Conservation (phyloP, 768 basidiomycete species). For the Crucibulum laeve region DNA sequence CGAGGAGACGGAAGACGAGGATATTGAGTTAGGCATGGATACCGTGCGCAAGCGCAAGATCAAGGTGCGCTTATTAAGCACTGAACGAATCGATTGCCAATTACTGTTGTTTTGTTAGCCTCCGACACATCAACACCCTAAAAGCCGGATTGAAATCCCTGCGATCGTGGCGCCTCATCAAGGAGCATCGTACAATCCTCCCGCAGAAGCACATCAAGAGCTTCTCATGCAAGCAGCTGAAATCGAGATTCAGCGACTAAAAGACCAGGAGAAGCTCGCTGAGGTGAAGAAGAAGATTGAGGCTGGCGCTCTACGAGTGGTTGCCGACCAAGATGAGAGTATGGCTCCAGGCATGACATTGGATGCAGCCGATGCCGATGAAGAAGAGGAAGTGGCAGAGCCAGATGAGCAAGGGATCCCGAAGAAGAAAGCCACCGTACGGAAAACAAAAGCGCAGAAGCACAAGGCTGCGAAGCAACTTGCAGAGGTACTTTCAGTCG, state of each 20-base stretch:
- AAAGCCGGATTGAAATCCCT: slow-evolving; percentile 53
- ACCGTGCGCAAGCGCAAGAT: slow-evolving; percentile 34
- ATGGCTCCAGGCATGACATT: slow-evolving; percentile 65
- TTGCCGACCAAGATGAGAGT: slow-evolving; percentile 25
- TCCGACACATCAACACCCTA: slow-evolving; percentile 41
- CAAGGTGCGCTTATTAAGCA: slow-evolving; percentile 39
- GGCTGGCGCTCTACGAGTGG: slow-evolving; percentile 34
- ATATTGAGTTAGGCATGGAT: slow-evolving; percentile 27
- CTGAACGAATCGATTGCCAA: background rate
- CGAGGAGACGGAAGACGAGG: slow-evolving; percentile 22
- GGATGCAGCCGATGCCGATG: slow-evolving; percentile 35
- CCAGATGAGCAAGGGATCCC: slow-evolving; percentile 18
- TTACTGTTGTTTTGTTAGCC: slow-evolving; percentile 28
- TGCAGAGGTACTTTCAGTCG: slow-evolving; percentile 50
- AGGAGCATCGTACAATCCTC: slow-evolving; percentile 89
- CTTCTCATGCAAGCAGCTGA: slow-evolving; percentile 66
- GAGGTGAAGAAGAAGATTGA: slow-evolving; percentile 55
- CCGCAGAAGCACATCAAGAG: slow-evolving; percentile 63
- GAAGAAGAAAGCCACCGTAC: slow-evolving; percentile 34
- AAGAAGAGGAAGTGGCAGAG: slow-evolving; percentile 27
- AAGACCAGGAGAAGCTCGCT: slow-evolving; percentile 48
- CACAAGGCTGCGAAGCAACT: slow-evolving; percentile 59
- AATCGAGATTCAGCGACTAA: slow-evolving; percentile 54
- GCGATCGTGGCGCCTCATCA: slow-evolving; percentile 72
- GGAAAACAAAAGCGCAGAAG: slow-evolving; percentile 50